phyloP scores from a whole-genome alignment of 805 yeast species.

The Saccharomycopsis lassenensis region DNA sequence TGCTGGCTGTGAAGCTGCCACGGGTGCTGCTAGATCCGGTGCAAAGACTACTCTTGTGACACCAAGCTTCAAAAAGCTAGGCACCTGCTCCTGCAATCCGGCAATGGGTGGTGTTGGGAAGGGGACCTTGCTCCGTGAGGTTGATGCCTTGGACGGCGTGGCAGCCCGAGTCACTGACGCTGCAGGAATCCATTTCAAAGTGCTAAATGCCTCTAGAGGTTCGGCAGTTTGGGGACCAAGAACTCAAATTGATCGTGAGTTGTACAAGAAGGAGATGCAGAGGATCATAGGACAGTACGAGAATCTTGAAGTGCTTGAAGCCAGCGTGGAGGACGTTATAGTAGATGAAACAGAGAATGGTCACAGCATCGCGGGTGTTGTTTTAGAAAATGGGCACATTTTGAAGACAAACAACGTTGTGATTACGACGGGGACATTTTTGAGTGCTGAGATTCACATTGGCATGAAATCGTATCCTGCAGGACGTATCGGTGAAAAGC shows the following conservation, averaged over 20 bases:
- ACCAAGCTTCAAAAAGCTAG: slow-evolving; percentile 64
- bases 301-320: slow-evolving; percentile 52
- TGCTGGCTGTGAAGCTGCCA: slow-evolving; percentile 97
- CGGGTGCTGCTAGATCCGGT: slow-evolving; percentile 85
- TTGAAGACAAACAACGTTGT: slow-evolving; percentile 59
- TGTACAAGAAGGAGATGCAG: slow-evolving; percentile 78
- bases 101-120: slow-evolving; percentile 98
- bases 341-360: slow-evolving; percentile 30
- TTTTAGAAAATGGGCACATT: slow-evolving; percentile 56
- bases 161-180: slow-evolving; percentile 77
- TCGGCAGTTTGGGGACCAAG: slow-evolving; percentile 98
- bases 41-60: slow-evolving; percentile 62
- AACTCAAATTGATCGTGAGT: slow-evolving; percentile 84
- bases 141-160: slow-evolving; percentile 94
- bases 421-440: slow-evolving; percentile 90
- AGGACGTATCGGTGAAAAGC: slow-evolving; percentile 87
- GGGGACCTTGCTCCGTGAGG: slow-evolving; percentile 84
- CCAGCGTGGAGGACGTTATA: slow-evolving; percentile 76
- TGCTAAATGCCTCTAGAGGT: slow-evolving; percentile 78
- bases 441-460: slow-evolving; percentile 89
- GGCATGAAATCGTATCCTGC: slow-evolving; percentile 76
- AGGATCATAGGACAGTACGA: slow-evolving; percentile 41
- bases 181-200: slow-evolving; percentile 88
- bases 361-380: slow-evolving; percentile 56
- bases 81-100: slow-evolving; percentile 95